These are phyloP conservation scores for Cercospora zeae-maydis DNA, from an alignment of 2,329 filamentous ascomycete species.

Conservation along the genomic window DNA sequence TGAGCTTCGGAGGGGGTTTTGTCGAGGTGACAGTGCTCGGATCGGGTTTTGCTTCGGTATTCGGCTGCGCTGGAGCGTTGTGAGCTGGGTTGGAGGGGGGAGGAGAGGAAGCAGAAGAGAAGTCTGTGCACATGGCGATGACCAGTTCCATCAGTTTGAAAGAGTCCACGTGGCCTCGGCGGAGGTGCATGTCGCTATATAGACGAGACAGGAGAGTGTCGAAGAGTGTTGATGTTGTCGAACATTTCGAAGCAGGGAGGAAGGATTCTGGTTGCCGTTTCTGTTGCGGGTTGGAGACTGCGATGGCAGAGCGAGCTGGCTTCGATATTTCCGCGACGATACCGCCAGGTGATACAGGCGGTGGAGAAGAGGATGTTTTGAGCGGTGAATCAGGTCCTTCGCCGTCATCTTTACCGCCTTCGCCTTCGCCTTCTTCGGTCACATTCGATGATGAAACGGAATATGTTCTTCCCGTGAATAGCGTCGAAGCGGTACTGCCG, in stretches of 20 bases:
- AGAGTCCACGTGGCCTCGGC: constrained; percentile 2
- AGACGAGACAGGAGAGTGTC: constrained; percentile 3
- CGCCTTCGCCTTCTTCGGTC: background rate
- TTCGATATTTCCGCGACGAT: background rate
- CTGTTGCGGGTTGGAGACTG: background rate
- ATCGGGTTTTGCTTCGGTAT: too few species aligned
- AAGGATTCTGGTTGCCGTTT: background rate
- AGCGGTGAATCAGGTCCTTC: background rate
- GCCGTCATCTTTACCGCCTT: background rate
- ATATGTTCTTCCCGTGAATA: background rate
- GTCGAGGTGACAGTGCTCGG: background rate
- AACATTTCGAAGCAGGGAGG: too few species aligned
- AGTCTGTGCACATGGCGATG: constrained; percentile 6
- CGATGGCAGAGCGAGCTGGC: background rate
- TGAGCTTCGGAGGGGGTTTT: background rate
- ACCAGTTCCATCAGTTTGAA: constrained; percentile 2
- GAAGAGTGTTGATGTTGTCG: background rate
- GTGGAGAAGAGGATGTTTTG: background rate
- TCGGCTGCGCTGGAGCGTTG: too few species aligned
- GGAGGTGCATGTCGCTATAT: background rate
- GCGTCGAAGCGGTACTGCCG: background rate
- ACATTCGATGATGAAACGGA: background rate
- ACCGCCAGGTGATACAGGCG: background rate
- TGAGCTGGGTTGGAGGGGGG: background rate
- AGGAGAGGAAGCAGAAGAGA: background rate